These are phyloP conservation scores for Pleurotus platypus DNA, from an alignment of 768 basidiomycete genomes.

Conservation along the genomic window DNA sequence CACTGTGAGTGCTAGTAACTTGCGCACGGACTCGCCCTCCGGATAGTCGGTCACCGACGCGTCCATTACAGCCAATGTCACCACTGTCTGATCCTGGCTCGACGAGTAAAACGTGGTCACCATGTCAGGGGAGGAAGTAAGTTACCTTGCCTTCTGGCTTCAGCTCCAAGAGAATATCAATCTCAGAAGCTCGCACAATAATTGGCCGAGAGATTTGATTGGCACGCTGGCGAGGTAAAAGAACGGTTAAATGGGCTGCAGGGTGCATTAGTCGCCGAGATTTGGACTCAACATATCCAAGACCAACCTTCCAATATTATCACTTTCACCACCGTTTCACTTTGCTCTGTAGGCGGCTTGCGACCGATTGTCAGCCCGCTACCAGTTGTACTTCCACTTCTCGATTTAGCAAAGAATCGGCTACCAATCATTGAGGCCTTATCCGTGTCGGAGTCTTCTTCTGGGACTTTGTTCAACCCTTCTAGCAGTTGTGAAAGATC, in stretches of 20 bases:
- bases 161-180: slow-evolving; percentile 61
- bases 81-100: slow-evolving; percentile 62
- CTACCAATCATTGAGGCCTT: slow-evolving; percentile 76
- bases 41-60: slow-evolving; percentile 50
- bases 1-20: slow-evolving; percentile 53
- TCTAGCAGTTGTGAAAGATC: slow-evolving; percentile 76
- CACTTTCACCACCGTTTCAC: slow-evolving; percentile 49
- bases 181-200: slow-evolving; percentile 55
- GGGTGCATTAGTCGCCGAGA: background rate
- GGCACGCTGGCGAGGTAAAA: slow-evolving; percentile 43
- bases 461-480: slow-evolving; percentile 21
- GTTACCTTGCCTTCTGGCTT: slow-evolving; percentile 70
- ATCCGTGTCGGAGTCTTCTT: slow-evolving; percentile 24
- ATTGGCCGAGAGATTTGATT: slow-evolving; percentile 39
- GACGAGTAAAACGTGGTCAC: slow-evolving; percentile 6
- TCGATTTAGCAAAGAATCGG: slow-evolving; percentile 66
- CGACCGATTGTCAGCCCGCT: slow-evolving; percentile 28
- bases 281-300: background rate
- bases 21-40: slow-evolving; percentile 25
- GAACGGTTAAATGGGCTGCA: slow-evolving; percentile 33
- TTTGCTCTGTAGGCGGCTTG: slow-evolving; percentile 15
- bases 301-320: slow-evolving; percentile 39
- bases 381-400: slow-evolving; percentile 34
- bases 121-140: slow-evolving; percentile 6
- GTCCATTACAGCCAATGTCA: slow-evolving; percentile 64